Evolutionary conservation across 2,329 filamentous ascomycete genomes (phyloP), one percentile per base, ranked within the genome.

Genomic region (Penicillium capsulatum): DNA sequence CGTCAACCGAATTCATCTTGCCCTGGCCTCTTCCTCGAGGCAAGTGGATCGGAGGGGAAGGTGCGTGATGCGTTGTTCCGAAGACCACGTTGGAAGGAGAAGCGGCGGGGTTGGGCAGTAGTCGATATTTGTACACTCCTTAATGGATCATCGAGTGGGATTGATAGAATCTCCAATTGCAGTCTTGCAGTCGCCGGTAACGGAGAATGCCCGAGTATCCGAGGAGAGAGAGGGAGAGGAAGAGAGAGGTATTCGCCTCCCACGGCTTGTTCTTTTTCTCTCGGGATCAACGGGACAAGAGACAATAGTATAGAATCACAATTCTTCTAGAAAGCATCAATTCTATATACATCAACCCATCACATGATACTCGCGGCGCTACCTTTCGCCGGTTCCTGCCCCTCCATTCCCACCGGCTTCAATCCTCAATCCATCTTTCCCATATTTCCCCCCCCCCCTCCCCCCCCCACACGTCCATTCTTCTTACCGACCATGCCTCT

Each of bases 401-500:
- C 51, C 55, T 53, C 48, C 47, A 53, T 44, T 47, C 40, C 43
- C 46, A 46, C n/a, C n/a, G n/a, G n/a, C 44, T 39, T 45, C 37
- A 38, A 32, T 40, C 42, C 26, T 28, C 26, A 6, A 11, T 43
- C 31, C 34, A 34, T 32, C 36, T 40, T 38, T 30, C 28, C 45
- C 40, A 46, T 36, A 40, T 34, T 51, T 51, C 45, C 42, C 48
- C 45, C 47, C 48, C 48, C 44, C 42, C 36, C 44, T 48, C 44
- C 45, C 47, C 46, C 46, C 51, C 44, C 48, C 47, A 24, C 22
- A 7, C 7, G 11, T 51, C 46, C 50, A n/a, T 49, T 36, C 42
- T 49, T 50, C 44, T 45, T 44, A 36, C 53, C 51, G 54, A 65
- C 47, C 53, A 68, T 69, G 65, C 60, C 60, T 61, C 42, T 54